These are phyloP conservation scores for Colletotrichum lindemuthianum DNA, from an alignment of 2,329 filamentous ascomycete genomes.

Conservation along the genomic window DNA sequence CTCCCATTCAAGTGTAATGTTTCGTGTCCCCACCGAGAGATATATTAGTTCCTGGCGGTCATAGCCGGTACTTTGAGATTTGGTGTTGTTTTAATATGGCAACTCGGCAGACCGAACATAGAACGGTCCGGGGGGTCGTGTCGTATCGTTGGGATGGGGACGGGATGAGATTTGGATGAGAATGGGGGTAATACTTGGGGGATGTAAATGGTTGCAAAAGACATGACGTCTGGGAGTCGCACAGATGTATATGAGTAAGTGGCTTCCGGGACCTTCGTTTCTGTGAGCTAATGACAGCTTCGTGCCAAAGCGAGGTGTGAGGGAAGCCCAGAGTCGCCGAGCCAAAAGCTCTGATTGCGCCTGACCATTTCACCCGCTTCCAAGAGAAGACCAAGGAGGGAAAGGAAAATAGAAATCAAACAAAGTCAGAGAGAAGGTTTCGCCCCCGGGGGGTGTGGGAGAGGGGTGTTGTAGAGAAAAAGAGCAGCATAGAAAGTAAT, in stretches of 20 bases:
- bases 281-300: conserved; percentile 6
- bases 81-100: too few relatives aligned
- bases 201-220: too few relatives aligned
- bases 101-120: too few relatives aligned
- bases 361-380: conserved; percentile 14
- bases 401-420: conserved; percentile 1
- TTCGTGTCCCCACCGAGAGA: too few relatives aligned
- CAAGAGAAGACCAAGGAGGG: conserved; percentile 24
- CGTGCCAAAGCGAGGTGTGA: neutral
- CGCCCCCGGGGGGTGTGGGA: neutral
- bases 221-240: too few relatives aligned
- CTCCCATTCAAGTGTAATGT: neutral
- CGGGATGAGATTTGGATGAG: too few relatives aligned
- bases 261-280: neutral
- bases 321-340: conserved; percentile 29
- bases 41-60: too few relatives aligned
- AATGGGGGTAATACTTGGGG: too few relatives aligned
- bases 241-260: too few relatives aligned
- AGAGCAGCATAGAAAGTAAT: neutral
- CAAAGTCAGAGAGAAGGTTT: neutral
- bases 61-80: too few relatives aligned
- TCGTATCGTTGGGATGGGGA: too few relatives aligned
- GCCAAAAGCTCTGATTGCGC: conserved; percentile 21
- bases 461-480: neutral
- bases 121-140: too few relatives aligned